Conservation (phyloP, 169 alveolate genomes). For the Plasmodium malariae region DNA sequence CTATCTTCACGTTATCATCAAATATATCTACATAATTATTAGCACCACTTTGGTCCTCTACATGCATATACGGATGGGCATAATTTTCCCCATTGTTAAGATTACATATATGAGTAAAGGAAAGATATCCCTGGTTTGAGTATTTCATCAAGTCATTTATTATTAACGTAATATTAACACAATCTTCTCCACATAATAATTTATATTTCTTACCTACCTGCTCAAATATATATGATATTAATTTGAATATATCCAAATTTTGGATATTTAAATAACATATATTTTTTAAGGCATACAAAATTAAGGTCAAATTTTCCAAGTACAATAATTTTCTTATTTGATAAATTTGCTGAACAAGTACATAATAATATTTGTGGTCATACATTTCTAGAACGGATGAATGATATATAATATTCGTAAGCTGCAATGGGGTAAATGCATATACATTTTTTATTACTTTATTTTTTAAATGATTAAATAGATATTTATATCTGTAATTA, state of each 20-base stretch:
- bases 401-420: conserved; percentile 69
- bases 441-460: conserved; percentile 64
- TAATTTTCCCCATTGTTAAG: not conserved
- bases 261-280: conserved; percentile 52
- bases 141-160: conserved; percentile 34
- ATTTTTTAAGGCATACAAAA: conserved; percentile 63
- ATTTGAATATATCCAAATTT: conserved; percentile 27
- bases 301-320: conserved; percentile 54
- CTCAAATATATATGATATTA: conserved; percentile 42
- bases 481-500: conserved; percentile 64
- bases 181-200: conserved; percentile 60
- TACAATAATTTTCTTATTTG: conserved; percentile 49
- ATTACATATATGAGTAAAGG: not conserved
- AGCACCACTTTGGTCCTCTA: not conserved
- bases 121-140: conserved; percentile 30
- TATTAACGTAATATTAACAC: conserved; percentile 63
- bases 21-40: conserved; percentile 36
- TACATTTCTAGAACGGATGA: conserved; percentile 68
- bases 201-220: conserved; percentile 45
- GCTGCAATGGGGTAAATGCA: conserved; percentile 66
- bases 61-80: not conserved
- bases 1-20: conserved; percentile 16
- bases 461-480: conserved; percentile 61
- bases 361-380: conserved; percentile 69
- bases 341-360: conserved; percentile 52